Conservation (phyloP, 345 rosid species). For the Gossypium turneri region DNA sequence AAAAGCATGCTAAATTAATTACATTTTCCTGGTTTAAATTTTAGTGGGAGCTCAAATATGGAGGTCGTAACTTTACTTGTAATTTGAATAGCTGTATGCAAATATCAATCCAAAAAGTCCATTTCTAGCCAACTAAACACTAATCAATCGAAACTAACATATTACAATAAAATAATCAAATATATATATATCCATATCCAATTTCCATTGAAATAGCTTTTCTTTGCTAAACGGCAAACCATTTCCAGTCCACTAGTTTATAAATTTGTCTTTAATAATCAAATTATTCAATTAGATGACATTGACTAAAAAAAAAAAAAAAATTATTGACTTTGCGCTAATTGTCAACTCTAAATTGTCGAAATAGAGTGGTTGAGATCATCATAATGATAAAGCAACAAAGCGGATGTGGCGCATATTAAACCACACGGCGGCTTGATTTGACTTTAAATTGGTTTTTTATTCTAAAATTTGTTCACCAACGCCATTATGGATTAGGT, state of each 20-base stretch:
- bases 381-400: not conserved
- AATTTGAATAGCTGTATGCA: not conserved
- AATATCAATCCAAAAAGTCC: not conserved
- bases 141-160: not conserved
- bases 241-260: slow-evolving; percentile 14
- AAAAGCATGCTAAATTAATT: too few relatives aligned
- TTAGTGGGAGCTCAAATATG: not conserved
- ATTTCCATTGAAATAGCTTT: too few relatives aligned
- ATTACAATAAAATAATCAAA: too few relatives aligned
- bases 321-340: not conserved
- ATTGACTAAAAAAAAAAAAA: too few relatives aligned
- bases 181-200: too few relatives aligned
- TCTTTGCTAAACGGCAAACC: not conserved
- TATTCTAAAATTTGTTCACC: not conserved
- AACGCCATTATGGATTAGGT: not conserved
- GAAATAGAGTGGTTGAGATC: not conserved
- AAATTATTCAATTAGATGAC: slow-evolving; percentile 9
- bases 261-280: not conserved
- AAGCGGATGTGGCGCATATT: not conserved
- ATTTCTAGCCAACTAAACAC: slow-evolving; percentile 1
- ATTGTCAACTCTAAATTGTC: slow-evolving; percentile 19
- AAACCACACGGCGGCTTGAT: not conserved
- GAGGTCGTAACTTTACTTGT: not conserved
- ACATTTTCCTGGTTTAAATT: too few relatives aligned
- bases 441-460: not conserved